A percentile compares a stretch with the other conserved stretches of the same genome.
Conservation (phyloP, 179 eudicot genomes). For the Actinidia chinensis region DNA sequence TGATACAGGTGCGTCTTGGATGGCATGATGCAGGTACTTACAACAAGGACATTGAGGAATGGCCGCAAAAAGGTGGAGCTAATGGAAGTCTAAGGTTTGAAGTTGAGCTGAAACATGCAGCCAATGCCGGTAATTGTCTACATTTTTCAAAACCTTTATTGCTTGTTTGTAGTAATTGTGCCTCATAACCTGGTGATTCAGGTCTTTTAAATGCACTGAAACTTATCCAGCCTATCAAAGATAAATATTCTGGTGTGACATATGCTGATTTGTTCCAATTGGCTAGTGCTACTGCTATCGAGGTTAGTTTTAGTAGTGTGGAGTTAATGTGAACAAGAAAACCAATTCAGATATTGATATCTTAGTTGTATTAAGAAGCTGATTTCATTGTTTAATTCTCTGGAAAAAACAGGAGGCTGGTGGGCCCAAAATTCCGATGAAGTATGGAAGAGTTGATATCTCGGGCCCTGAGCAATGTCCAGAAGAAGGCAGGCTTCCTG, state of each 20-base stretch:
- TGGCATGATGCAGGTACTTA: constrained; percentile 98
- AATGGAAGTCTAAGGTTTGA: constrained; percentile 94
- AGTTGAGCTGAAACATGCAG: constrained; percentile 86
- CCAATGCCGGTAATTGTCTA: constrained; percentile 71
- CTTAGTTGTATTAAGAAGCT: constrained; percentile 13
- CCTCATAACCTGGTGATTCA: constrained; percentile 34
- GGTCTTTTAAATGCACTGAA: constrained; percentile 96
- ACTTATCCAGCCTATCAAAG: constrained; percentile 88
- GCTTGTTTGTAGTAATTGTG: constrained; percentile 14
- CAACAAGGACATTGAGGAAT: constrained; percentile 80
- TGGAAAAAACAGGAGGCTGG: constrained; percentile 79
- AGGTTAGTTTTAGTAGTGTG: constrained; percentile 47
- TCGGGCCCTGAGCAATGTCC: constrained; percentile 81
- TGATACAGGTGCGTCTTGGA: constrained; percentile 78
- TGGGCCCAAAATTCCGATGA: constrained; percentile 93
- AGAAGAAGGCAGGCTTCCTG: constrained; percentile 99
- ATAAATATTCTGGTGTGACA: constrained; percentile 80
- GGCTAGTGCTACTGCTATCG: constrained; percentile 97
- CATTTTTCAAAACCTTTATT: background rate
- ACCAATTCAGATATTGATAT: background rate
- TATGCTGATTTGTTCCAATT: constrained; percentile 91
- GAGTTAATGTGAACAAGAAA: constrained; percentile 4
- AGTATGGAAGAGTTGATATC: constrained; percentile 92
- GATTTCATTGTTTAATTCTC: constrained; percentile 2
- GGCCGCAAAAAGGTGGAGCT: constrained; percentile 97